phyloP scores from a whole-genome alignment of 73 alveolate species.

The Symbiodinium pilosum region DNA sequence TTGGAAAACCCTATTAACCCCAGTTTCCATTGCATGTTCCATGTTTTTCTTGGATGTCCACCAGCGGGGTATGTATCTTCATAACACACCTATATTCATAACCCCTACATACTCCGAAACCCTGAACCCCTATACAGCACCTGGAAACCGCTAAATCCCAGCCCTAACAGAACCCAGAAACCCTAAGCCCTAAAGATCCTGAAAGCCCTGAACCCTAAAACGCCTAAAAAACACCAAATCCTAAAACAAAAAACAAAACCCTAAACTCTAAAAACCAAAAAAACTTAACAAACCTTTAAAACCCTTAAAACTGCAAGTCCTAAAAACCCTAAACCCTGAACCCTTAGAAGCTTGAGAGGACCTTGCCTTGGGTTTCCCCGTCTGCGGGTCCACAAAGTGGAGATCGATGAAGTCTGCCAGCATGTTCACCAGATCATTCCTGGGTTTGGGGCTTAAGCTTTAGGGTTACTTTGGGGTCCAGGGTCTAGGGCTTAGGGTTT shows the following conservation, averaged over 20 bases:
- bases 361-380: not conserved
- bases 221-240: not conserved
- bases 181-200: too few relatives aligned
- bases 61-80: too few relatives aligned
- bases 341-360: not conserved
- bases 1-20: too few relatives aligned
- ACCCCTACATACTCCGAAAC: too few relatives aligned
- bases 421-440: slow-evolving; percentile 77
- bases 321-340: not conserved
- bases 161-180: too few relatives aligned
- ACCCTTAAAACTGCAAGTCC: not conserved
- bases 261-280: too few relatives aligned
- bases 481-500: not conserved
- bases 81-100: too few relatives aligned
- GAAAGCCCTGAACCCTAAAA: not conserved
- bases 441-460: not conserved
- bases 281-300: not conserved
- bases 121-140: too few relatives aligned
- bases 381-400: too few relatives aligned
- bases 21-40: too few relatives aligned
- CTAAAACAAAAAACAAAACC: not conserved
- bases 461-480: not conserved
- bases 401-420: slow-evolving; percentile 74
- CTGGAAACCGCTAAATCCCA: too few relatives aligned
- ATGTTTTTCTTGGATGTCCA: too few relatives aligned